These are phyloP conservation scores for Fusarium caatingaense DNA, from an alignment of 2,329 filamentous ascomycete species.

Conservation along the genomic window DNA sequence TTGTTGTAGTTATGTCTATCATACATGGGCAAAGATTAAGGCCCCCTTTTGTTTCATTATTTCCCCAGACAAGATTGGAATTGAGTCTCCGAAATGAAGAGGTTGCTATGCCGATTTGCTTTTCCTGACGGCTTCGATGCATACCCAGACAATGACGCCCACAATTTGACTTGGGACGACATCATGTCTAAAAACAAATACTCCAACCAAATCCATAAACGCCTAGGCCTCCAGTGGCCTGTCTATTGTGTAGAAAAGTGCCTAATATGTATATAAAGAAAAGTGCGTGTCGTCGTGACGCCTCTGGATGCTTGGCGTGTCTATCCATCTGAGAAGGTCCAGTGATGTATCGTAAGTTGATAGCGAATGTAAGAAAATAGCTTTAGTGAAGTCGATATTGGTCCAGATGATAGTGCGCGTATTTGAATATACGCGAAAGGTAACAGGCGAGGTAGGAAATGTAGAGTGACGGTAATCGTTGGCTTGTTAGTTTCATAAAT, in stretches of 20 bases:
- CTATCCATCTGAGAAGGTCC: conserved; percentile 25
- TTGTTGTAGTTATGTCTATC: not conserved
- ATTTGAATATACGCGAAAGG: conserved; percentile 1
- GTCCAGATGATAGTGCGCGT: conserved; percentile 13
- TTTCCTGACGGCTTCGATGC: not conserved
- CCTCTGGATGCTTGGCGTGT: conserved; percentile 29
- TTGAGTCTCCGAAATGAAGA: conserved; percentile 2
- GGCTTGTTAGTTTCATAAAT: conserved; percentile 15
- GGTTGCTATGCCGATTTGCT: not conserved
- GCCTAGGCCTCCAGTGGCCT: conserved; percentile 27
- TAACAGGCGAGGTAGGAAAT: conserved; percentile 14
- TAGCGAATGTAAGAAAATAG: conserved; percentile 23
- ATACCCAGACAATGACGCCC: not conserved
- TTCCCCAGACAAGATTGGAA: not conserved
- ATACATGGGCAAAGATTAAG: conserved; percentile 3
- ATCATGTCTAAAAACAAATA: conserved; percentile 12
- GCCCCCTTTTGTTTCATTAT: conserved; percentile 1
- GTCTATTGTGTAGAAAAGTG: conserved; percentile 34
- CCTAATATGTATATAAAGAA: conserved; percentile 27
- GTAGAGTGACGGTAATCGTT: conserved; percentile 12
- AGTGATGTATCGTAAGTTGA: conserved; percentile 26
- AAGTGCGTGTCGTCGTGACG: conserved; percentile 40
- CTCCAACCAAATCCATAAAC: conserved; percentile 9
- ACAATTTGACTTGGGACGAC: not conserved
- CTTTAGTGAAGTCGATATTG: not conserved